A percentile compares a stretch with the other conserved stretches of the same genome.
Evolutionary conservation across 2,329 filamentous ascomycete species (phyloP).

Genomic region (Fusarium decemcellulare): DNA sequence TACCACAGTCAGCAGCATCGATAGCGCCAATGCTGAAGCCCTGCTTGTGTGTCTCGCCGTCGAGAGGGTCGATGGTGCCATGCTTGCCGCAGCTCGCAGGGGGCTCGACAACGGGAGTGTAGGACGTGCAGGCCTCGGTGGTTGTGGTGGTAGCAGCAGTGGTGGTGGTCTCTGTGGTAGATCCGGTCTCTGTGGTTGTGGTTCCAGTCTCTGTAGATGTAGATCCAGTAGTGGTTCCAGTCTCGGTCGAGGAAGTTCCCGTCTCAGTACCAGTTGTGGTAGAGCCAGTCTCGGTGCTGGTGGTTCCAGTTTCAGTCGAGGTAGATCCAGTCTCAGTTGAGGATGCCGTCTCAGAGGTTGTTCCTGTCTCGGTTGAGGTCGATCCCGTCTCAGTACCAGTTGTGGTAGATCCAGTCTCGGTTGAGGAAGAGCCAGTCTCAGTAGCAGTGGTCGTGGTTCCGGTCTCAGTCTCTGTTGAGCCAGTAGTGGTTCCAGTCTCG

Average conservation of each 20-base stretch:
- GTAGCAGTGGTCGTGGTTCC: background rate
- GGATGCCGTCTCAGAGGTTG: background rate
- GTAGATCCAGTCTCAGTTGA: background rate
- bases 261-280: too few relatives aligned
- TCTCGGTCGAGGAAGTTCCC: too few relatives aligned
- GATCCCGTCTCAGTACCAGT: background rate
- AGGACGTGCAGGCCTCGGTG: background rate
- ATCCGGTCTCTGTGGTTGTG: too few relatives aligned
- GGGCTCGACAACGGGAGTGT: constrained; percentile 5
- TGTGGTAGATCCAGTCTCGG: background rate
- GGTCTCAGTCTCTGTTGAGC: too few relatives aligned
- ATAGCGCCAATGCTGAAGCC: background rate
- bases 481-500: too few relatives aligned
- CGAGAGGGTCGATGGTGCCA: constrained; percentile 19
- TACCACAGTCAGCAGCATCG: constrained; percentile 12
- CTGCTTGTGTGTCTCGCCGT: constrained; percentile 15
- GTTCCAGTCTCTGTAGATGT: too few relatives aligned
- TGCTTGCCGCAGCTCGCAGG: constrained; percentile 23
- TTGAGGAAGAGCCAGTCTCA: background rate
- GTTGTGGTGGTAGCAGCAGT: background rate
- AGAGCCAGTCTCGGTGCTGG: background rate
- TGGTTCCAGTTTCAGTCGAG: background rate
- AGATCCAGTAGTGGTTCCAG: too few relatives aligned
- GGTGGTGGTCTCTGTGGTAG: background rate
- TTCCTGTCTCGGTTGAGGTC: background rate